Percentiles rank a stretch among this genome's conserved stretches.
These are phyloP conservation scores for Fusarium chaquense DNA, from an alignment of 2,329 filamentous ascomycete genomes.

Conservation along the genomic window DNA sequence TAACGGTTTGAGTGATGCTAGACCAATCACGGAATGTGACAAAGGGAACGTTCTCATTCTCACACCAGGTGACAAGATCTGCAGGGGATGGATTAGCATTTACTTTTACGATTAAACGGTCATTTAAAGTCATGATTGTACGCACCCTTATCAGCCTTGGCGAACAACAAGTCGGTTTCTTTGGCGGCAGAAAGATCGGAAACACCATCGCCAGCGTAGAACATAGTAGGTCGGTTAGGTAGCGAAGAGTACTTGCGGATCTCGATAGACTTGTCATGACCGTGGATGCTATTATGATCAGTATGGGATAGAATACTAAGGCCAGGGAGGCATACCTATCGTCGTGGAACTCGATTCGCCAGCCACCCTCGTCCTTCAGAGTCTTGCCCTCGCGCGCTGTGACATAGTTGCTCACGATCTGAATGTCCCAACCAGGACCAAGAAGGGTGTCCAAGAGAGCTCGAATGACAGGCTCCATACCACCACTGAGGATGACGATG, in stretches of 20 bases:
- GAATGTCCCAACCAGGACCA: constrained; percentile 81
- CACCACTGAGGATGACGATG: constrained; percentile 89
- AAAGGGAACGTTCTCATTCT: constrained; percentile 85
- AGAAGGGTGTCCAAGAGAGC: constrained; percentile 84
- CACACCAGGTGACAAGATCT: constrained; percentile 91
- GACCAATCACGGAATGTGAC: constrained; percentile 89
- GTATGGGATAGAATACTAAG: not conserved
- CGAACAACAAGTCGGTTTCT: constrained; percentile 93
- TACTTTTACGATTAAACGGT: not conserved
- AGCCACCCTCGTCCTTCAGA: constrained; percentile 84
- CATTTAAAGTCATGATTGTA: constrained; percentile 5
- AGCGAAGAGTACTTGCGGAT: constrained; percentile 87
- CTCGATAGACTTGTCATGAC: constrained; percentile 96
- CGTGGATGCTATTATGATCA: constrained; percentile 72
- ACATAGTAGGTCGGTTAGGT: constrained; percentile 81
- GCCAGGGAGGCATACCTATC: constrained; percentile 68
- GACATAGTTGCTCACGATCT: constrained; percentile 92
- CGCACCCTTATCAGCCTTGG: constrained; percentile 87
- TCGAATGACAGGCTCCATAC: constrained; percentile 92
- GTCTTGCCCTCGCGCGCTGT: constrained; percentile 71
- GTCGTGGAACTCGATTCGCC: constrained; percentile 90
- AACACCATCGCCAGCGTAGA: constrained; percentile 96
- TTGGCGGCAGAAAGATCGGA: constrained; percentile 91
- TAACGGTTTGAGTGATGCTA: constrained; percentile 79
- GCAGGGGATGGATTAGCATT: constrained; percentile 21